Evolutionary conservation across 495 filamentous ascomycete genomes (phyloP), one percentile per base, ranked within the genome.

Genomic region (Hypoxylon perforatum): DNA sequence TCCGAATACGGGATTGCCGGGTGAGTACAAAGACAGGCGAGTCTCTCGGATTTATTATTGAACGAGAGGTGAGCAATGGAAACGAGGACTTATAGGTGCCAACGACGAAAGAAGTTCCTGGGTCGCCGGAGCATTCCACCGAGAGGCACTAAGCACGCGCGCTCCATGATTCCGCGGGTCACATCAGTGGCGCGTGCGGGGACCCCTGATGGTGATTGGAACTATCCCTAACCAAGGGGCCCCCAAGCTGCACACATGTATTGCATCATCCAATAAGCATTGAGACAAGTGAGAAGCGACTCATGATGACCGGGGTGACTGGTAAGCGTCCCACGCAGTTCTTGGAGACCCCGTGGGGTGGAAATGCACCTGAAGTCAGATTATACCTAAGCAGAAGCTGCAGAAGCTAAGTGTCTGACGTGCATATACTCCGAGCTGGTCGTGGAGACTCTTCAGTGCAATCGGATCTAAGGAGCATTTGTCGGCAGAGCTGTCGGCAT

Each of bases 401-500:
- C 30, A 5, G 4, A 4, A 4, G 11, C 4, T 35, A 11, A 35
- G 30, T 5, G 11, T 5, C 30, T 35, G 5, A 35, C 38, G 38
- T 41, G 7, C n/a, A n/a, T n/a, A n/a, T n/a, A n/a, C n/a, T n/a
- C n/a, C n/a, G n/a, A n/a, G n/a, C n/a, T n/a, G n/a, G n/a, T n/a
- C 7, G 25, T 28, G 25, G 25, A 21, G 42, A 22, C 15, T 1
- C 19, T 19, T 3, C 1, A n/a, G 42, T 19, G 42, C 11, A 19
- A 22, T 12, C 41, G 42, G 46, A 15, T 22, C 30, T 18, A 52
- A 38, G 38, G 39, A 52, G 14, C 41, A 10, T 33, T 33, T 41
- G 4, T 55, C 63, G 56, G 63, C 44, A 65, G 42, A 59, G 35
- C 9, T 25, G 23, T 60, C 63, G 56, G 63, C 63, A 65, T 46